Conservation (phyloP, 2,329 filamentous ascomycete species). For the Volutella citrinella region DNA sequence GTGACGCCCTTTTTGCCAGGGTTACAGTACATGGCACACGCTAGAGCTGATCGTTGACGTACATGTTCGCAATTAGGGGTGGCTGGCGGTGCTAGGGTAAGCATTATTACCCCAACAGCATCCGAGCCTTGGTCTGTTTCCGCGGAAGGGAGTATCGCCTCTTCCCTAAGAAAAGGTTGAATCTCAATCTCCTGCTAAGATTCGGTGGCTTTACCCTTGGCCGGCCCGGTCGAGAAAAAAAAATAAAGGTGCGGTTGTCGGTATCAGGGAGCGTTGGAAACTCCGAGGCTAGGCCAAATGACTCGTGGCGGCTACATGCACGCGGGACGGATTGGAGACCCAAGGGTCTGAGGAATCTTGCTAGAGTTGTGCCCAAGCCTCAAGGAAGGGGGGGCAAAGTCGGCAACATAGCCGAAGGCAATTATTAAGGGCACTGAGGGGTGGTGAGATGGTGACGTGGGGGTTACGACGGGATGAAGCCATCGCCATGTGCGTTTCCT, state of each 20-base stretch:
- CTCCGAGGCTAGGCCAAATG: slow-evolving; percentile 22
- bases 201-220: slow-evolving; percentile 20
- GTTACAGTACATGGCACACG: no score
- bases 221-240: slow-evolving; percentile 13
- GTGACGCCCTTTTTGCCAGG: no score
- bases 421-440: no score
- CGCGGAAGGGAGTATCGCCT: slow-evolving; percentile 18
- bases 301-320: slow-evolving; percentile 21
- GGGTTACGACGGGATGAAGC: slow-evolving; percentile 18
- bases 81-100: slow-evolving; percentile 11
- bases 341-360: no score
- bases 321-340: no score
- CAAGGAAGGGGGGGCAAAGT: no score
- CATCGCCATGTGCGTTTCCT: slow-evolving; percentile 15
- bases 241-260: slow-evolving; percentile 11
- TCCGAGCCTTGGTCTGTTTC: slow-evolving; percentile 10
- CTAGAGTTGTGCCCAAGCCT: no score
- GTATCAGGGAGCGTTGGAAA: slow-evolving; percentile 18
- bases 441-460: no score
- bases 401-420: no score
- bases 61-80: slow-evolving; percentile 12
- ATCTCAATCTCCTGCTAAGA: slow-evolving; percentile 11
- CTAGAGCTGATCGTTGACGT: no score
- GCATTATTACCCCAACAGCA: slow-evolving; percentile 15
- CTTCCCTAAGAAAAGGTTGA: no score